A percentile compares a stretch with the other conserved stretches of the same genome.
Conservation (phyloP, 306 rosid species). For the Vigna nakashimae region DNA sequence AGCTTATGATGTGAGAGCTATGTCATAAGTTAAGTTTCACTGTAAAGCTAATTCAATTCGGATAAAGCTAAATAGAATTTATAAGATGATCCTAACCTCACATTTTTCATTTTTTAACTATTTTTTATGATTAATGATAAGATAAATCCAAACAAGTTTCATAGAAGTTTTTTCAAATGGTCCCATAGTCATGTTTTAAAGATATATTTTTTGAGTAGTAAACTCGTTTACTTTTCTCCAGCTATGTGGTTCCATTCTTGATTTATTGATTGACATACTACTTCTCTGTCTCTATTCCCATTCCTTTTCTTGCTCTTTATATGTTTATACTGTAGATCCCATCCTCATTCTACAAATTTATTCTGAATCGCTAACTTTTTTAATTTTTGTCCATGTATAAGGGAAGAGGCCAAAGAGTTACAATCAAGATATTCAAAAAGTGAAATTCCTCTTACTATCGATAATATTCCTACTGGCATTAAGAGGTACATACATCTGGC, state of each 20-base stretch:
- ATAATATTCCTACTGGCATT: too few relatives aligned
- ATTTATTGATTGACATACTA: constrained; percentile 15
- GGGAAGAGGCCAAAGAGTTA: too few relatives aligned
- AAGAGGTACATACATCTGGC: too few relatives aligned
- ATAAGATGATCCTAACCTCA: not conserved
- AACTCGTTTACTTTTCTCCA: not conserved
- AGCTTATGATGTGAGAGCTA: not conserved
- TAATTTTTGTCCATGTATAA: too few relatives aligned
- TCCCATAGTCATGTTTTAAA: not conserved
- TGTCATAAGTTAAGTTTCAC: not conserved
- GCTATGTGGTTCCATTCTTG: not conserved
- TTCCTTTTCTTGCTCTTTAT: not conserved
- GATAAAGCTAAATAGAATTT: not conserved
- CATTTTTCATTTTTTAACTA: not conserved
- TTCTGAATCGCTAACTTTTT: not conserved
- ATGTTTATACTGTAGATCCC: constrained; percentile 6
- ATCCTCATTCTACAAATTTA: constrained; percentile 26
- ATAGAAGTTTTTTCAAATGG: not conserved
- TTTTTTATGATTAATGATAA: not conserved
- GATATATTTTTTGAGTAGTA: not conserved
- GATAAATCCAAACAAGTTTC: not conserved
- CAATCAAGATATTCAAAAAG: too few relatives aligned
- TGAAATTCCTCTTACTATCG: too few relatives aligned
- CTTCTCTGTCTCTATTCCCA: not conserved
- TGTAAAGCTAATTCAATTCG: not conserved